Evolutionary conservation across 176 grass and related monocot species (phyloP), one percentile per base, ranked within the genome.

Genomic region (barley (Hordeum vulgare)): DNA sequence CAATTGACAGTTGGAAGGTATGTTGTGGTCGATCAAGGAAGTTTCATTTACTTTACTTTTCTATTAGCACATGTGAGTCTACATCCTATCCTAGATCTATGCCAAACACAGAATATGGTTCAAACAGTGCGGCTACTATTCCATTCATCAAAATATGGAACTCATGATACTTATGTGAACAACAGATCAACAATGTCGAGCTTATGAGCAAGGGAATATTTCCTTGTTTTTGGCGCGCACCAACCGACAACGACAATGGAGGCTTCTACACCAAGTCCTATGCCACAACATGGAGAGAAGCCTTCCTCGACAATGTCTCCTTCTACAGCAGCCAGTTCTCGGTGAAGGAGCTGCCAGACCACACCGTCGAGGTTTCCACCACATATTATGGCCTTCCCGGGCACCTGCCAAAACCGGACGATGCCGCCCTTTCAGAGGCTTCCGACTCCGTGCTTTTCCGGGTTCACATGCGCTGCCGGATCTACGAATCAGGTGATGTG

Each of bases 1-100:
- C 86, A 70, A 93, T 98, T 77, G 93, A 95, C 60, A 95, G 87
- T 36, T 98, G 93, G 96, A 91, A 95, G 93, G 96, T 98, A 88
- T 57, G 77, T 56, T 51, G 35, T 73, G 34, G 6, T 33, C 7
- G 0, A 36, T 28, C 37, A 26, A 47, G 17, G 66, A 67, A 44
- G 37, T 40, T 79, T 69, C 2, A 28, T 61, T 79, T 71, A 4
- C 31, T 66, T 72, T 80, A 64, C 34, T 2, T 17, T 62, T 40
- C 2, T 40, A 7, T 28, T 74, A 35, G 9, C 66, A 64, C 35
- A 79, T 79, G 34, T 63, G 36, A 12, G 5, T 41, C n/a, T 13
- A 2, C 39, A 11, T 77, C 21, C 9, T 88, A 10, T 76, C 20
- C 10, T 88, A 17, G 12, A 49, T 79, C n/a, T 8, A n/a, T 72